These are phyloP conservation scores for Chlamydomonas schloesseri DNA, from an alignment of 139 green algal genomes.

Conservation along the genomic window DNA sequence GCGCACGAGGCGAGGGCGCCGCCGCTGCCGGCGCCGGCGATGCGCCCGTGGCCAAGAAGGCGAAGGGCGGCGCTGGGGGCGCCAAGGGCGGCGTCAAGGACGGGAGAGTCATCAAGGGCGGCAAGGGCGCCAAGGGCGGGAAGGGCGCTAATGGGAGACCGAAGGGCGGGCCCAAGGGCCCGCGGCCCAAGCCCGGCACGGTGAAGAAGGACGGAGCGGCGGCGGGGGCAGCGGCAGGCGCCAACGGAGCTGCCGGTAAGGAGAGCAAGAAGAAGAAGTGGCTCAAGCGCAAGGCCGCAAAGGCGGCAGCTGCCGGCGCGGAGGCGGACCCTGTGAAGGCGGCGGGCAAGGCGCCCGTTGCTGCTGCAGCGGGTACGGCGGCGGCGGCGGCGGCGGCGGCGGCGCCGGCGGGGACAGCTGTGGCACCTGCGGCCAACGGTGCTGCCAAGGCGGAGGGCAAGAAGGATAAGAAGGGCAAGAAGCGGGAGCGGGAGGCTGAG, in stretches of 20 bases:
- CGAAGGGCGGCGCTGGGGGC: neutral
- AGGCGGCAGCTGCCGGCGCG: neutral
- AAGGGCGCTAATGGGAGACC: too few species aligned
- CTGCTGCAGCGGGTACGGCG: neutral
- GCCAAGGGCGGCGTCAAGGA: neutral
- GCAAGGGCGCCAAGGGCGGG: neutral
- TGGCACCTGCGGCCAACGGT: too few species aligned
- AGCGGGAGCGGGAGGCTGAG: neutral
- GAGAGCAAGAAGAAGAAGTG: neutral
- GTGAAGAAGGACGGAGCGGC: too few species aligned
- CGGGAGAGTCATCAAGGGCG: neutral
- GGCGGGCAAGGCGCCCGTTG: neutral
- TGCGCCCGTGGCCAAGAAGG: neutral
- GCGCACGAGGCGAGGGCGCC: neutral
- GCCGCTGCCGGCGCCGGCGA: neutral
- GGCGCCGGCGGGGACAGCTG: too few species aligned
- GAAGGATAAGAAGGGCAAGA: neutral
- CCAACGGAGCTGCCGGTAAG: neutral
- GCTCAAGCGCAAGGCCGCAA: constrained; percentile 2
- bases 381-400: neutral
- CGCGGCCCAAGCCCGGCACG: neutral
- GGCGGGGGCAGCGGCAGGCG: neutral
- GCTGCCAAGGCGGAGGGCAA: neutral
- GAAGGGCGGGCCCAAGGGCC: too few species aligned
- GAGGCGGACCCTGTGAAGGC: constrained; percentile 17